These are phyloP conservation scores for Pseudonitzschia multiseries DNA, from an alignment of 108 stramenopile genomes.

Conservation along the genomic window DNA sequence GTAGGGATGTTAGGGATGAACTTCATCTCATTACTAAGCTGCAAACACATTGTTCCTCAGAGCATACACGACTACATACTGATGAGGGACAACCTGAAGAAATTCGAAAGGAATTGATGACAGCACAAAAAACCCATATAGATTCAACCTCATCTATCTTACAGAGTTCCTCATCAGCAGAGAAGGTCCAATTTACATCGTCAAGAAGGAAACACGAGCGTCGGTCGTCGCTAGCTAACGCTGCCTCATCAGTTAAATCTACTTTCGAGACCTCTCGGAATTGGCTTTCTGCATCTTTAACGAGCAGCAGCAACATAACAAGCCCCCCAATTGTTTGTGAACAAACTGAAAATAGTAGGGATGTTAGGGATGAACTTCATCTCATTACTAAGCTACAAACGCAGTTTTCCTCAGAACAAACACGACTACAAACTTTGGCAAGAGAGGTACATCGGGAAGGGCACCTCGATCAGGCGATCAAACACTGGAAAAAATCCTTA, in stretches of 20 bases:
- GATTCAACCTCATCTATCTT: no score
- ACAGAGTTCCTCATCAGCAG: no score
- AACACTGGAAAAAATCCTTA: slow-evolving; percentile 22
- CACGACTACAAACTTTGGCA: slow-evolving; percentile 16
- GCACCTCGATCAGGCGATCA: slow-evolving; percentile 20
- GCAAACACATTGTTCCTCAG: background rate
- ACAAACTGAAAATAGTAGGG: background rate
- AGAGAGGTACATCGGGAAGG: slow-evolving; percentile 25
- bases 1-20: background rate
- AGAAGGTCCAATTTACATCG: no score
- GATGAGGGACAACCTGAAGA: no score
- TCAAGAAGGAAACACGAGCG: background rate
- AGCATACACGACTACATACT: slow-evolving; percentile 14
- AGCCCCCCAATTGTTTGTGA: background rate
- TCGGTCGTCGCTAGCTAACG: slow-evolving; percentile 2
- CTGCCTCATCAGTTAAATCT: background rate
- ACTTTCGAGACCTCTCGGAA: background rate
- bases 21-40: background rate
- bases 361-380: background rate
- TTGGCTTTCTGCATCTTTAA: slow-evolving; percentile 7
- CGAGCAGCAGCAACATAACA: background rate
- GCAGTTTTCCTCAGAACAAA: slow-evolving; percentile 12
- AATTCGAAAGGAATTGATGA: no score
- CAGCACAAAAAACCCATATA: no score
- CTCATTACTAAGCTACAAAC: background rate